These are phyloP conservation scores for Lizonia empirigonia DNA, from an alignment of 2,329 filamentous ascomycete genomes.

Conservation along the genomic window DNA sequence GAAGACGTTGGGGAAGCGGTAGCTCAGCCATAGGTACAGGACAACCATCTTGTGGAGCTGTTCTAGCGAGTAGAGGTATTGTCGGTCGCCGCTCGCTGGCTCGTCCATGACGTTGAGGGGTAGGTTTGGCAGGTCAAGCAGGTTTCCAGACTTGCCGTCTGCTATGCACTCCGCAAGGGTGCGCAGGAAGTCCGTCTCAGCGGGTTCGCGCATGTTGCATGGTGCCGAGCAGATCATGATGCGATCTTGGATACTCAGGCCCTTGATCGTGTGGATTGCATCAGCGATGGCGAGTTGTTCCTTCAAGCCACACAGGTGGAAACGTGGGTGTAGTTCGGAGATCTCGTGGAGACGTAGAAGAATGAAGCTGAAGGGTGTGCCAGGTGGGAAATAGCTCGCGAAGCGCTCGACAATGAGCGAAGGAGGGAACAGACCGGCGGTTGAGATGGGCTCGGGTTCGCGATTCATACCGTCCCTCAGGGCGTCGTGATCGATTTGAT, in stretches of 20 bases:
- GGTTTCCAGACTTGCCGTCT: constrained; percentile 65
- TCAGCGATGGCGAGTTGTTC: constrained; percentile 72
- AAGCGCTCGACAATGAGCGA: constrained; percentile 74
- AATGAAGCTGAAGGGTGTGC: constrained; percentile 83
- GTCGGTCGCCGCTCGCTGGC: constrained; percentile 50
- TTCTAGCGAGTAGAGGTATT: constrained; percentile 74
- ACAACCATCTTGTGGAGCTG: constrained; percentile 80
- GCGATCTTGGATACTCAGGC: constrained; percentile 73
- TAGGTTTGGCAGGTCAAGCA: constrained; percentile 74
- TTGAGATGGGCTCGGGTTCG: constrained; percentile 68
- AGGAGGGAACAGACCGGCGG: constrained; percentile 78
- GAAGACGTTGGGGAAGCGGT: constrained; percentile 83
- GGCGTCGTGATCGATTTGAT: constrained; percentile 67
- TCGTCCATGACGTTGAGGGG: constrained; percentile 75
- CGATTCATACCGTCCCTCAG: constrained; percentile 67
- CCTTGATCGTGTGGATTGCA: constrained; percentile 71
- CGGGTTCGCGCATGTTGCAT: constrained; percentile 58
- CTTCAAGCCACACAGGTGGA: constrained; percentile 70
- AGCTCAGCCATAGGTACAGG: constrained; percentile 91
- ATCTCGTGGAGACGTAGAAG: constrained; percentile 76
- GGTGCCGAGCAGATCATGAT: constrained; percentile 78
- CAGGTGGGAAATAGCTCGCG: constrained; percentile 77
- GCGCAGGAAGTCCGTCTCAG: constrained; percentile 57
- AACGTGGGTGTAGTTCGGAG: constrained; percentile 66
- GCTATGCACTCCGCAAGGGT: constrained; percentile 74